phyloP scores from a whole-genome alignment of 345 rosid species.

The Eucalyptus pauciflora region DNA sequence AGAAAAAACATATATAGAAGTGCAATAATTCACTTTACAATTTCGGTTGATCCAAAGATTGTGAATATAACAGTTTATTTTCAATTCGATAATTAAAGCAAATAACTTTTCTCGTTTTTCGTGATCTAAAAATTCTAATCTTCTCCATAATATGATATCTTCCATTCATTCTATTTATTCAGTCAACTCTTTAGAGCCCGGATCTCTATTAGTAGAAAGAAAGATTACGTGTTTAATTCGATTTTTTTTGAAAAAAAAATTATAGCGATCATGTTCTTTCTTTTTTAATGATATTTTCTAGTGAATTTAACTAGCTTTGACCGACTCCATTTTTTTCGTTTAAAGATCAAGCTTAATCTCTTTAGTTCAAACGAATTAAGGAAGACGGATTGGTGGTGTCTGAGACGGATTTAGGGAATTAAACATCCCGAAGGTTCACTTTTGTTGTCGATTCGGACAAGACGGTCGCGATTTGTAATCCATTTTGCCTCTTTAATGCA shows the following conservation, averaged over 20 bases:
- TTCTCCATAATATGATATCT: background rate
- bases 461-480: background rate
- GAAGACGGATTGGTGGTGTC: background rate
- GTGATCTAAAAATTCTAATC: accelerated
- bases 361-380: background rate
- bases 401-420: background rate
- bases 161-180: accelerated
- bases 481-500: background rate
- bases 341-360: background rate
- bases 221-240: background rate
- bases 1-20: background rate
- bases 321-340: background rate
- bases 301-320: background rate
- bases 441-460: background rate
- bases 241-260: background rate
- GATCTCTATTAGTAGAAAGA: background rate
- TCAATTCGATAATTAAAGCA: background rate
- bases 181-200: accelerated
- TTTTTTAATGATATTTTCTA: background rate
- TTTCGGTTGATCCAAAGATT: background rate
- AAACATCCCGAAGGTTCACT: background rate
- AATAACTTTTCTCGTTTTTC: accelerated
- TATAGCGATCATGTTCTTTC: background rate
- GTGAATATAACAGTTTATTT: background rate
- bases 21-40: background rate